Evolutionary conservation across 2,329 filamentous ascomycete genomes (phyloP), one percentile per base, ranked within the genome.

Genomic region (Fusarium tuaranense): DNA sequence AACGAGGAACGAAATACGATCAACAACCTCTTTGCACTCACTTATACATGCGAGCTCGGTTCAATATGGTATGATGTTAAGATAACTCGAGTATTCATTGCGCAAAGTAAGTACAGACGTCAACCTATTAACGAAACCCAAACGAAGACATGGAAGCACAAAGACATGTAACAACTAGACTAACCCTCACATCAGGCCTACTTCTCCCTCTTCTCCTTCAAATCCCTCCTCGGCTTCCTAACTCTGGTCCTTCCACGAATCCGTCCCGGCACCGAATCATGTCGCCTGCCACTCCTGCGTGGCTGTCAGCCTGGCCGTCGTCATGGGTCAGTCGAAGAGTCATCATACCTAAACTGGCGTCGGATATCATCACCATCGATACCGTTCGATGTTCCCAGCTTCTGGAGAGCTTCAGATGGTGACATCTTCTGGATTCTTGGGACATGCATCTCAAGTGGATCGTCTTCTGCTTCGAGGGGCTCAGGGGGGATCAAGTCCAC

Each of bases 341-440:
- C 60, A 30, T 9, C 6, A 34, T 51, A 51, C 46, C 46, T 46
- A 46, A 14, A 46, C 41, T 16, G 20, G 36, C 22, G 9, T 14
- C 3, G 14, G 6, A 20, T 27, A 1, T 30, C 53, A 7, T 4
- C 9, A 5, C 57, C 22, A 25, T 16, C 16, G n/a, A 46, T 46
- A 39, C 70, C 16, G 44, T n/a, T 1, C 2, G 57, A 36, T 7
- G 46, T 16, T 27, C 25, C 46, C 20, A 46, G 18, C 18, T 41
- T 18, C 18, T 41, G 1, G n/a, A 41, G 55, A 7, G 20, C 32
- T 1, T 53, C 46, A 2, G 65, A 64, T 5, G 75, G 36, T 10
- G 69, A 65, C 0, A 74, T 46, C 1, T 63, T 48, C 9, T 72
- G 72, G 44, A 77, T 44, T 5, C 38, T 61, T 2, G 72, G 68